phyloP scores from a whole-genome alignment of 73 alveolate genomes.

The Stentor coeruleus region DNA sequence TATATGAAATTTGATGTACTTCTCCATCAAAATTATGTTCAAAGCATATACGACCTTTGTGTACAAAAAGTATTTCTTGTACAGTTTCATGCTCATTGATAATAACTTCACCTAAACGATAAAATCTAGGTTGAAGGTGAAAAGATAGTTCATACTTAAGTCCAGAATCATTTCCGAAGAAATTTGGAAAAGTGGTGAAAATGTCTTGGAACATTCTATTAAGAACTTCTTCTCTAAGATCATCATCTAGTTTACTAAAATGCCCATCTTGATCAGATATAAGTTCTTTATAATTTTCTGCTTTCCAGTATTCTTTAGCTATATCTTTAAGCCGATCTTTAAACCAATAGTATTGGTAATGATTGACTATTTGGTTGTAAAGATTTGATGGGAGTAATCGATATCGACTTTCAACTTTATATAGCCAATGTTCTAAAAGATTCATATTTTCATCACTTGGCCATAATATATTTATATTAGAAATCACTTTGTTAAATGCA shows the following conservation, averaged over 20 bases:
- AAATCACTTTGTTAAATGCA: background rate
- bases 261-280: background rate
- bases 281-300: background rate
- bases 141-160: background rate
- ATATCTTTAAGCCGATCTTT: background rate
- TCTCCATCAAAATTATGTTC: background rate
- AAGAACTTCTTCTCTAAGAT: background rate
- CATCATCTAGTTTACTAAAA: background rate
- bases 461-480: background rate
- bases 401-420: background rate
- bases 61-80: background rate
- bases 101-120: background rate
- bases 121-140: background rate
- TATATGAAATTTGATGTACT: background rate
- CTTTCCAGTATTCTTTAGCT: background rate
- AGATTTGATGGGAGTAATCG: background rate
- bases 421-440: background rate
- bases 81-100: background rate
- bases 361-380: background rate
- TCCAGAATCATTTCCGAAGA: constrained; percentile 5
- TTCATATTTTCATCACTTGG: background rate
- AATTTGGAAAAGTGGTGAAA: background rate
- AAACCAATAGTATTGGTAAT: background rate
- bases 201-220: background rate
- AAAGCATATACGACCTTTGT: background rate